phyloP scores from a whole-genome alignment of 2,329 filamentous ascomycete species.

The Ophiostoma montium region DNA sequence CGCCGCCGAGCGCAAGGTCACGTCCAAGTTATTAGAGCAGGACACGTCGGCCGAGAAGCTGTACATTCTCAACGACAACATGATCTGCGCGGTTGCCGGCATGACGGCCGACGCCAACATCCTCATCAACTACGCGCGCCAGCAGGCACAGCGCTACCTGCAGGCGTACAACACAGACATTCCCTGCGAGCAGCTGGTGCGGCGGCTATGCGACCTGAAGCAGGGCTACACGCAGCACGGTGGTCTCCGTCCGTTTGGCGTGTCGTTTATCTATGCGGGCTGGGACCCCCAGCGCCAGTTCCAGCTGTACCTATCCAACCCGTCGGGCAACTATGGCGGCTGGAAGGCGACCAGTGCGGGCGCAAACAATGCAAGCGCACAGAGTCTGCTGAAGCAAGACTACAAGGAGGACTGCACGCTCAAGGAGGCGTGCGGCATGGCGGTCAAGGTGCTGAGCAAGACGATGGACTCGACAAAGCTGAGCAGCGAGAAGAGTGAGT shows the following conservation, averaged over 20 bases:
- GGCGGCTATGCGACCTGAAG: slow-evolving; percentile 92
- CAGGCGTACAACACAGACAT: slow-evolving; percentile 99
- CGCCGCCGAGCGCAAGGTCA: slow-evolving; percentile 96
- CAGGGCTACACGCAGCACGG: slow-evolving; percentile 99
- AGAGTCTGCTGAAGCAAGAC: slow-evolving; percentile 95
- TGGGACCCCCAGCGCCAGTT: slow-evolving; percentile 95
- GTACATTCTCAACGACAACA: slow-evolving; percentile 98
- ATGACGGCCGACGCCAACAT: slow-evolving; percentile 99
- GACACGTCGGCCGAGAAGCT: slow-evolving; percentile 99
- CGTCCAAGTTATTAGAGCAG: slow-evolving; percentile 96
- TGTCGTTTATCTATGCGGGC: slow-evolving; percentile 98
- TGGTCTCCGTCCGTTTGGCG: slow-evolving; percentile 93
- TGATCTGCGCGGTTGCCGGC: slow-evolving; percentile 98
- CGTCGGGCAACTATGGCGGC: slow-evolving; percentile 94
- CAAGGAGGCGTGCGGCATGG: slow-evolving; percentile 92
- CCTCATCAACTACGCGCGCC: slow-evolving; percentile 98
- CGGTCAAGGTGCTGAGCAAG: slow-evolving; percentile 98
- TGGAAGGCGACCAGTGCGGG: slow-evolving; percentile 99
- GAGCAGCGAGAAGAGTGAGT: slow-evolving; percentile 96
- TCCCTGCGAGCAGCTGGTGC: slow-evolving; percentile 95
- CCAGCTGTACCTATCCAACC: slow-evolving; percentile 98
- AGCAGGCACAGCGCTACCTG: slow-evolving; percentile 93
- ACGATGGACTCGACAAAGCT: slow-evolving; percentile 99
- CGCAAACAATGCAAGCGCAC: slow-evolving; percentile 94
- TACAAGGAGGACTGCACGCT: slow-evolving; percentile 97